Percentiles rank a stretch among this genome's conserved stretches.
phyloP scores from a whole-genome alignment of 2,329 filamentous ascomycete species.

The Reticulascus tulasneorum region DNA sequence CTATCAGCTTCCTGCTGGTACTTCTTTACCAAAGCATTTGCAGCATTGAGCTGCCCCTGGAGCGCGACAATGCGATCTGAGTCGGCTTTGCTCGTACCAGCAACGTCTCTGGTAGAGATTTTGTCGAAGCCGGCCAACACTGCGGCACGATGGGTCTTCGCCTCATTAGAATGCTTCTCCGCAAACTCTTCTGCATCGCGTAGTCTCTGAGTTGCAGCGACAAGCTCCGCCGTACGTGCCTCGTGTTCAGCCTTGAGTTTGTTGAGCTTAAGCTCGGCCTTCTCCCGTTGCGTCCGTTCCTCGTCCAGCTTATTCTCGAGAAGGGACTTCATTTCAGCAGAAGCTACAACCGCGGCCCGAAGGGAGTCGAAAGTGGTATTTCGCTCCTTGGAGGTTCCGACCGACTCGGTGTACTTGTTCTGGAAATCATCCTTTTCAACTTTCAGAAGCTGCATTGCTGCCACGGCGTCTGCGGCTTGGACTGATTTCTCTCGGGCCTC shows the following conservation, averaged over 20 bases:
- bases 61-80: constrained; percentile 68
- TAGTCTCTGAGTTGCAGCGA: constrained; percentile 67
- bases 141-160: constrained; percentile 76
- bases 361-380: constrained; percentile 69
- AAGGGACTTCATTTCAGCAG: constrained; percentile 69
- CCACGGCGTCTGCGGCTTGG: constrained; percentile 70
- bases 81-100: constrained; percentile 43
- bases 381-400: constrained; percentile 66
- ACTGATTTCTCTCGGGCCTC: constrained; percentile 77
- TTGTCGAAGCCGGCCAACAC: constrained; percentile 80
- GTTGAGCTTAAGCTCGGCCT: constrained; percentile 70
- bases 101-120: constrained; percentile 53
- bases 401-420: constrained; percentile 62
- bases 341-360: constrained; percentile 72
- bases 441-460: constrained; percentile 68
- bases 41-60: constrained; percentile 73
- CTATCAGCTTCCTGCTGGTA: constrained; percentile 85
- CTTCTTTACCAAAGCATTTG: constrained; percentile 77
- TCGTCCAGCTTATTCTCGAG: constrained; percentile 81
- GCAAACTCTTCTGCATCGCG: constrained; percentile 84
- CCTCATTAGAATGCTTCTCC: constrained; percentile 83
- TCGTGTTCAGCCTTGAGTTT: constrained; percentile 82
- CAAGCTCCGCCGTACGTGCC: constrained; percentile 71
- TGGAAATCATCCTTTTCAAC: constrained; percentile 82
- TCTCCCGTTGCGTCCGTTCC: constrained; percentile 72